Evolutionary conservation across 371 early-diverging fungal species (phyloP), one percentile per base, ranked within the genome.

Genomic region (Haplosporangium sp.): DNA sequence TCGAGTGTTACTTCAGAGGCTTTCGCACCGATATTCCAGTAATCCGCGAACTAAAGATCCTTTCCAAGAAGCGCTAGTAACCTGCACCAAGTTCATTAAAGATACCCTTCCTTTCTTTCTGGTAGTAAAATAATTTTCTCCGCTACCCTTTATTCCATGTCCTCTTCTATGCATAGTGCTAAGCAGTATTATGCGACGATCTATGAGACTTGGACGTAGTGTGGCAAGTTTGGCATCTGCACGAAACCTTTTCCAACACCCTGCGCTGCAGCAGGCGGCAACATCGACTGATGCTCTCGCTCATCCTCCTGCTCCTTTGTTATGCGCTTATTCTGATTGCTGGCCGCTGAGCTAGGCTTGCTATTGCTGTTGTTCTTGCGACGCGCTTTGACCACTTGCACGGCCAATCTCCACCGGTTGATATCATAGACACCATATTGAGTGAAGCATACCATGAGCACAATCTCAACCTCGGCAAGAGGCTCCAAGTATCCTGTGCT

Each of bases 351-450:
- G 5, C 10, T 52, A 14, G 41, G 36, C 11, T 21, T 46, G 23
- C 36, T 53, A 12, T 8, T 60, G 13, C 9, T 36, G 6, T 54
- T 75, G 47, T 55, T 64, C 59, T 67, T 71, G 21, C 58, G 59
- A 23, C 47, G 72, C 12, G 79, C 67, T 55, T 72, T 79, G 40
- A 72, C 80, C 6, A 79, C 79, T 43, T 85, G 74, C 13, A 88
- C 84, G 12, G 86, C 84, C 21, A 90, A 55, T 8, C 86, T 83
- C 94, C 94, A 94, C 18, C 90, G 83, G 75, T 91, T 92, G 43
- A 94, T 77, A 69, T 94, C 90, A 69, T 90, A 93, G 0, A 91
- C 85, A 9, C 93, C 94, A 40, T 86, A 73, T 41, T 84, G 59
- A 1, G 85, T 81, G 63, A 94, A 90, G 23, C 85, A 84, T 0